Evolutionary conservation across 768 basidiomycete species (phyloP).

Genomic region (Mycena indigotica): DNA sequence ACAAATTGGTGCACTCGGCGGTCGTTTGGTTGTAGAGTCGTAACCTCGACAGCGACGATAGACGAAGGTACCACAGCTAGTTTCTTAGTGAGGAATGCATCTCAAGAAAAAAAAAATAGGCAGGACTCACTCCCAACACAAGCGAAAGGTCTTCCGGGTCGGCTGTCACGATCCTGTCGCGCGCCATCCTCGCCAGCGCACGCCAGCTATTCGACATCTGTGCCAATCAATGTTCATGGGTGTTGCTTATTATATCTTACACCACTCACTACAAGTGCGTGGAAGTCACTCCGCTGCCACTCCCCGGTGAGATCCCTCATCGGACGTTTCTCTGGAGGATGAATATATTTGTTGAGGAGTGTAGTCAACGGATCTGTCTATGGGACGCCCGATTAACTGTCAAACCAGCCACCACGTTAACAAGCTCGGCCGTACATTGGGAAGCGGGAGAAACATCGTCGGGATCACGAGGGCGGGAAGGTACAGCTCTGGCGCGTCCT

Average conservation of each 20-base stretch:
- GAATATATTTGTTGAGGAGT: constrained; percentile 81
- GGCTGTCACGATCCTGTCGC: constrained; percentile 71
- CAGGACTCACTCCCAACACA: constrained; percentile 63
- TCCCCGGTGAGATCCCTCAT: constrained; percentile 73
- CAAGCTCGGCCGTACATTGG: constrained; percentile 72
- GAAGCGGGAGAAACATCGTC: constrained; percentile 86
- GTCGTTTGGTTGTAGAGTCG: constrained; percentile 87
- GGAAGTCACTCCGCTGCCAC: constrained; percentile 71
- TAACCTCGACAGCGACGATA: constrained; percentile 76
- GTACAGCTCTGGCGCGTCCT: constrained; percentile 60
- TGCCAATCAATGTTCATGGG: too few relatives aligned
- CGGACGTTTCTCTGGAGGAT: constrained; percentile 74
- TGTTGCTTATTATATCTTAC: too few relatives aligned
- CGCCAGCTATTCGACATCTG: constrained; percentile 92
- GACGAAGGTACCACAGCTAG: constrained; percentile 83
- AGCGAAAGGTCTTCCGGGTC: constrained; percentile 67
- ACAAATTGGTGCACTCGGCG: constrained; percentile 81
- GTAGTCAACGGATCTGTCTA: constrained; percentile 86
- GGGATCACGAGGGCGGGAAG: constrained; percentile 70
- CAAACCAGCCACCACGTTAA: constrained; percentile 63
- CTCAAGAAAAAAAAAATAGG: background rate
- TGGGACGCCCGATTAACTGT: constrained; percentile 41
- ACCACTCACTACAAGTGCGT: constrained; percentile 79
- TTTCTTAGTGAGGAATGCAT: background rate
- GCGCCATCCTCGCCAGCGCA: constrained; percentile 80